Conservation (phyloP, 345 rosid species). For the Atalantia buxifolia region DNA sequence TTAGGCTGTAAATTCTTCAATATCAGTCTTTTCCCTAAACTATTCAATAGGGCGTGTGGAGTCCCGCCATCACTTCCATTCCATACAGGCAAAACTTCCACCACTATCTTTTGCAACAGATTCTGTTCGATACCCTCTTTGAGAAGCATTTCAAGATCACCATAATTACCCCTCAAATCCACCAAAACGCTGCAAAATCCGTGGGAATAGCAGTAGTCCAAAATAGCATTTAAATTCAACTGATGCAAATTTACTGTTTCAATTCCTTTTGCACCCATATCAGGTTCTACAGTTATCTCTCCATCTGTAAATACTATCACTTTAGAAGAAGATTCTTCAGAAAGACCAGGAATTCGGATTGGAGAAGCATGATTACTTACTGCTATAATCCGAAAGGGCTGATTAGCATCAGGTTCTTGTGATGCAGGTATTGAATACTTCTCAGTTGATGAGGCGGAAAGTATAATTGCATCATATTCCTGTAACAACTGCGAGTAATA, state of each 20-base stretch:
- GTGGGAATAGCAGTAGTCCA: slow-evolving; percentile 44
- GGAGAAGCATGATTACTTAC: slow-evolving; percentile 25
- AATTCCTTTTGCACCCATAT: slow-evolving; percentile 26
- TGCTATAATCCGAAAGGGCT: slow-evolving; percentile 52
- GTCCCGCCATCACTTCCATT: slow-evolving; percentile 20
- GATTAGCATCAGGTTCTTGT: slow-evolving; percentile 56
- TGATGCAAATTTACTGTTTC: slow-evolving; percentile 48
- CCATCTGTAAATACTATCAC: slow-evolving; percentile 38
- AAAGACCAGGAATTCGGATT: slow-evolving; percentile 25
- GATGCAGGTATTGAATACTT: slow-evolving; percentile 37
- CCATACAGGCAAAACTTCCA: slow-evolving; percentile 71
- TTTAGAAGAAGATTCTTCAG: slow-evolving; percentile 33
- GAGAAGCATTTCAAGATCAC: slow-evolving; percentile 52
- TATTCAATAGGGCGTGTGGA: slow-evolving; percentile 17
- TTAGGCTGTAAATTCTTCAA: slow-evolving; percentile 45
- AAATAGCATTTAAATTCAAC: slow-evolving; percentile 40
- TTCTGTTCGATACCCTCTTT: slow-evolving; percentile 45
- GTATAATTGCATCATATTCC: slow-evolving; percentile 66
- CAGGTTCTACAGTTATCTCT: slow-evolving; percentile 27
- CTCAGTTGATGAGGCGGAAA: slow-evolving; percentile 44
- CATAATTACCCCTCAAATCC: slow-evolving; percentile 53
- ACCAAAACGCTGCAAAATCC: slow-evolving; percentile 64
- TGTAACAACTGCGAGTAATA: slow-evolving; percentile 68
- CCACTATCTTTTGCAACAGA: slow-evolving; percentile 45
- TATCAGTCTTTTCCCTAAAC: slow-evolving; percentile 33